A percentile compares a stretch with the other conserved stretches of the same genome.
Evolutionary conservation across 164 flowering plant species (phyloP).

Genomic region (Chimonanthus salicifolius): DNA sequence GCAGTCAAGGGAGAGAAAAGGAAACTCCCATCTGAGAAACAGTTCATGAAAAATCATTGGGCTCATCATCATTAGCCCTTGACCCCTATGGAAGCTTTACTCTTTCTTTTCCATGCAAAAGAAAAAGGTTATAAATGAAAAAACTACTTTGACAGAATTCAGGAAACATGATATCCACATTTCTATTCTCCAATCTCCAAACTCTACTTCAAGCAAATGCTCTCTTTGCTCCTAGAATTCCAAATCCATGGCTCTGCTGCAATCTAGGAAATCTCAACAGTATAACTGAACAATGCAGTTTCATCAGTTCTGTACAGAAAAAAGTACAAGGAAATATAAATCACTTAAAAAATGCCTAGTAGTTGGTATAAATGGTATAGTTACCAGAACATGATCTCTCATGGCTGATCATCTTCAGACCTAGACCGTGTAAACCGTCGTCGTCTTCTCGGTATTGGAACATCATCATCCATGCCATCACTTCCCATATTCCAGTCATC

Average conservation of each 20-base stretch:
- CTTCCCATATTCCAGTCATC: conserved; percentile 35
- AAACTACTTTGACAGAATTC: background rate
- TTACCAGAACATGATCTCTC: conserved; percentile 25
- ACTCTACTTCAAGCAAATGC: conserved; percentile 9
- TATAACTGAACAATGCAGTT: conserved; percentile 9
- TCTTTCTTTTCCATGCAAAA: background rate
- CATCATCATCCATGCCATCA: conserved; percentile 45
- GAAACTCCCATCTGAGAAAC: background rate
- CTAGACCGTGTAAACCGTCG: conserved; percentile 51
- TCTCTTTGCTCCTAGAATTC: conserved; percentile 8
- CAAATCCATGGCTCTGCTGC: conserved; percentile 11
- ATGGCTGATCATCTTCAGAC: conserved; percentile 47
- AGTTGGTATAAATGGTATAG: background rate
- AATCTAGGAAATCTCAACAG: conserved; percentile 10
- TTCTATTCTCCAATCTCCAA: conserved; percentile 1
- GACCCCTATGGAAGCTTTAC: background rate
- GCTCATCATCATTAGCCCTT: background rate
- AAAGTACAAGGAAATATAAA: conserved; percentile 2
- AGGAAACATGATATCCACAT: background rate
- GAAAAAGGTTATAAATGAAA: background rate
- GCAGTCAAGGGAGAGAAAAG: background rate
- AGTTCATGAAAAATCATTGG: background rate
- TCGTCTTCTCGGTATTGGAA: conserved; percentile 52
- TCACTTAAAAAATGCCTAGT: background rate
- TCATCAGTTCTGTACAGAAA: conserved; percentile 16